Conservation (phyloP, 2,329 filamentous ascomycete species). For the Eutypa lata region DNA sequence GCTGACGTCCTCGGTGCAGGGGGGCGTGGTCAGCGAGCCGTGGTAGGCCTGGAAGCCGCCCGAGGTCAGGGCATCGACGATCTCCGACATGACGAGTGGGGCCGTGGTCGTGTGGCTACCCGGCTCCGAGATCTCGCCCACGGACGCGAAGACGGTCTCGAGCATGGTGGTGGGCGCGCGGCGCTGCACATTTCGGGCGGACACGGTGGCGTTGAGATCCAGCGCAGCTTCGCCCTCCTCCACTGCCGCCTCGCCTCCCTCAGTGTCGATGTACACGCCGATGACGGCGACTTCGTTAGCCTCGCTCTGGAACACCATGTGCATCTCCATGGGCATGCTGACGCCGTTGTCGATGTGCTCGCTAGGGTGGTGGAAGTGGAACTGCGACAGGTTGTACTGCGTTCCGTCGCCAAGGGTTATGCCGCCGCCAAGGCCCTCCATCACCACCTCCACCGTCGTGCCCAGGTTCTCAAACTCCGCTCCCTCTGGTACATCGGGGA, state of each 20-base stretch:
- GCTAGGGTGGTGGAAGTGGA: conserved; percentile 49
- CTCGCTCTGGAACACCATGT: conserved; percentile 55
- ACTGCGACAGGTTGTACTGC: conserved; percentile 39
- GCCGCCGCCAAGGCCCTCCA: conserved; percentile 40
- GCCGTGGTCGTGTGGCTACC: conserved; percentile 37
- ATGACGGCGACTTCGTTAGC: conserved; percentile 39
- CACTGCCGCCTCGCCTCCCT: conserved; percentile 18
- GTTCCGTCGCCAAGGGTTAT: conserved; percentile 31
- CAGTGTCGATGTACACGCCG: conserved; percentile 41
- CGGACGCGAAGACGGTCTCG: conserved; percentile 43
- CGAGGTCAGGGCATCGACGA: conserved; percentile 33
- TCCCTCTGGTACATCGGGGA: conserved; percentile 40
- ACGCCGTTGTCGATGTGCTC: conserved; percentile 44
- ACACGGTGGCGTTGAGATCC: conserved; percentile 35
- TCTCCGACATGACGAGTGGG: conserved; percentile 42
- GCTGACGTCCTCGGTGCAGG: conserved; percentile 44
- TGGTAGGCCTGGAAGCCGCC: conserved; percentile 41
- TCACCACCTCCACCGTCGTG: conserved; percentile 54
- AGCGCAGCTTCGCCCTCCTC: conserved; percentile 6
- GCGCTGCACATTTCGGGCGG: conserved; percentile 38
- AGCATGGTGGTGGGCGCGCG: conserved; percentile 37
- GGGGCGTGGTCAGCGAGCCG: conserved; percentile 48
- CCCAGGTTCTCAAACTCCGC: conserved; percentile 56
- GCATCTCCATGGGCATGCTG: conserved; percentile 51
- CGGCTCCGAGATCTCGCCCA: conserved; percentile 38